These are phyloP conservation scores for Candida insectorum DNA, from an alignment of 805 yeast species.

Conservation along the genomic window DNA sequence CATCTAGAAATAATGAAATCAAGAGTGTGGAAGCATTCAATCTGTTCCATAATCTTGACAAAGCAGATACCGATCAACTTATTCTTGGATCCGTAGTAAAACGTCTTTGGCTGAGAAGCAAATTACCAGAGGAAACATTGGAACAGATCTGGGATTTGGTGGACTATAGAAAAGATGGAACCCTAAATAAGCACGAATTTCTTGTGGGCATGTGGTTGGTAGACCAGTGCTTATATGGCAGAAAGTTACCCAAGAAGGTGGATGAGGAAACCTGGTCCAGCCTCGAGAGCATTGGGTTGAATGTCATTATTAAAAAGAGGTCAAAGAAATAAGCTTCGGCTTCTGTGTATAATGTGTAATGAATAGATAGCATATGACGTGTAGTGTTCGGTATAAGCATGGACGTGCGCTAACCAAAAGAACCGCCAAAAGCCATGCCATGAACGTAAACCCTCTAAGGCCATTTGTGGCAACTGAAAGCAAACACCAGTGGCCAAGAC, in stretches of 20 bases:
- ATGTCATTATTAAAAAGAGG: constrained; percentile 35
- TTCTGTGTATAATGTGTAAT: constrained; percentile 1
- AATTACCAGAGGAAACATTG: constrained; percentile 57
- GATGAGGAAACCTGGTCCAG: constrained; percentile 78
- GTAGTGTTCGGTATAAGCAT: too few species aligned
- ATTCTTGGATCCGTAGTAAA: constrained; percentile 66
- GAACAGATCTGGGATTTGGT: constrained; percentile 70
- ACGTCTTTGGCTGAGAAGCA: constrained; percentile 77
- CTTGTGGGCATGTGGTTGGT: constrained; percentile 97
- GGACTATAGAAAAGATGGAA: constrained; percentile 64
- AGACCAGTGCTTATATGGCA: constrained; percentile 92
- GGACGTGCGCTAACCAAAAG: not conserved
- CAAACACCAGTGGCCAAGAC: too few species aligned
- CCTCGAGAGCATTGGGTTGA: constrained; percentile 49
- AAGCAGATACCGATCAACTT: constrained; percentile 26
- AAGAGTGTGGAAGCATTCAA: constrained; percentile 17
- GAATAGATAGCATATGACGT: not conserved
- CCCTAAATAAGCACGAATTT: constrained; percentile 75
- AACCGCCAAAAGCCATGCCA: not conserved
- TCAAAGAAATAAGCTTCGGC: constrained; percentile 19
- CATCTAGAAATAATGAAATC: constrained; percentile 22
- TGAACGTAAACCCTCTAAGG: too few species aligned
- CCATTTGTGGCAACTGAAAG: too few species aligned
- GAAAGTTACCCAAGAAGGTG: constrained; percentile 75
- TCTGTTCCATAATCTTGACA: constrained; percentile 27